A percentile compares a stretch with the other conserved stretches of the same genome.
Evolutionary conservation across 1,284 basidiomycete genomes (phyloP).

Genomic region (Anthracocystis walkeri): DNA sequence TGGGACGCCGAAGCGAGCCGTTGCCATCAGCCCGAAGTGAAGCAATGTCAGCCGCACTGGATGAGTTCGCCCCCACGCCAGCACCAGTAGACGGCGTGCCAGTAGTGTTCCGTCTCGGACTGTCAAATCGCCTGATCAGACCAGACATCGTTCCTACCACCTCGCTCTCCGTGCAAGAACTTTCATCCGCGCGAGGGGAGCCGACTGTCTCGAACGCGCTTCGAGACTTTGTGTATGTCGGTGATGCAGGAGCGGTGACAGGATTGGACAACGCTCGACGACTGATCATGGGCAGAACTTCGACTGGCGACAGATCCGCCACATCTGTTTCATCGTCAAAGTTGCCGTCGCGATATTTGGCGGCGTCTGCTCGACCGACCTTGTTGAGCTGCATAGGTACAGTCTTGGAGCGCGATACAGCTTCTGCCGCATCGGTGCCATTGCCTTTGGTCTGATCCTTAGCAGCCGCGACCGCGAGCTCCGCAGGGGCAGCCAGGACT

Average conservation of each 20-base stretch:
- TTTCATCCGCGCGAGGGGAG: constrained; percentile 52
- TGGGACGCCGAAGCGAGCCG: constrained; percentile 36
- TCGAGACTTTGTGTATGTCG: constrained; percentile 36
- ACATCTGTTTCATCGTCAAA: constrained; percentile 46
- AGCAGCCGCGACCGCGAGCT: background rate
- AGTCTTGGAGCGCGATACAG: constrained; percentile 29
- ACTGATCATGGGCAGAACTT: constrained; percentile 42
- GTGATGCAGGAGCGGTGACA: constrained; percentile 40
- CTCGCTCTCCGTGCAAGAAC: constrained; percentile 62
- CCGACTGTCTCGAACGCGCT: constrained; percentile 19
- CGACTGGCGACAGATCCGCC: constrained; percentile 47
- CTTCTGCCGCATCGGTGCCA: constrained; percentile 4
- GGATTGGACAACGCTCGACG: constrained; percentile 36
- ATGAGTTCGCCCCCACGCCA: constrained; percentile 2
- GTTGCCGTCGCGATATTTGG: constrained; percentile 37
- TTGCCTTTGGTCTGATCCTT: background rate
- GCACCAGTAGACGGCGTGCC: constrained; percentile 10
- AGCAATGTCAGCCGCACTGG: background rate
- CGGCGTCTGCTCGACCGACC: constrained; percentile 20
- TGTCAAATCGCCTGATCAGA: constrained; percentile 51
- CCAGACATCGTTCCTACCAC: constrained; percentile 29
- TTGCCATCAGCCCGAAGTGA: constrained; percentile 9
- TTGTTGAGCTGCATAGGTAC: constrained; percentile 28
- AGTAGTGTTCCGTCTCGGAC: constrained; percentile 29
- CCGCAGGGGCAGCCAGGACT: constrained; percentile 8